These are phyloP conservation scores for Juncus effusus DNA, from an alignment of 176 grass and related monocot species.

Conservation along the genomic window DNA sequence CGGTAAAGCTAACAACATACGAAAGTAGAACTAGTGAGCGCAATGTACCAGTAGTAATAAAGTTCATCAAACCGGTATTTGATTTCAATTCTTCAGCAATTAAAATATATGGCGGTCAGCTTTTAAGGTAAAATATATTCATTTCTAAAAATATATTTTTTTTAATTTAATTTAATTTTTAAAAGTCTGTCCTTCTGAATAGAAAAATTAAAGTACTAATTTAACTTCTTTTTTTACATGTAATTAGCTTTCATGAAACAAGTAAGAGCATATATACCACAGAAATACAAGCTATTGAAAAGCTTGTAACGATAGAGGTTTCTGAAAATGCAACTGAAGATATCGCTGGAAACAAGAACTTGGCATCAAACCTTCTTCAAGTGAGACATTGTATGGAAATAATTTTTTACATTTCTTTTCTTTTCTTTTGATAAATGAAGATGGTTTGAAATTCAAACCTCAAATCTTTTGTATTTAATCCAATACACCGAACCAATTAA, in stretches of 20 bases:
- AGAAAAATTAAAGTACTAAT: not conserved
- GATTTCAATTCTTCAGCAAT: slow-evolving; percentile 76
- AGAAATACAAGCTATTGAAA: slow-evolving; percentile 50
- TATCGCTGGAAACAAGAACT: slow-evolving; percentile 72
- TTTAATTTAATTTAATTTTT: not conserved
- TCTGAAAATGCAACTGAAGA: slow-evolving; percentile 63
- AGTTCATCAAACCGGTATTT: slow-evolving; percentile 89
- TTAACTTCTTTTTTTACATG: slow-evolving; percentile 8
- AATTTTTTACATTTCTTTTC: not conserved
- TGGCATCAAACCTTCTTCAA: slow-evolving; percentile 71
- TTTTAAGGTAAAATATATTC: slow-evolving; percentile 52
- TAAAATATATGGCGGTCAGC: slow-evolving; percentile 49
- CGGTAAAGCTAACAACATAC: slow-evolving; percentile 60
- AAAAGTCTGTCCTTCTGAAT: no score
- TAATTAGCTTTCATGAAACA: slow-evolving; percentile 73
- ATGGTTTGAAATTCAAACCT: not conserved
- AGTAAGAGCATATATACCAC: slow-evolving; percentile 68
- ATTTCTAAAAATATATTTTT: slow-evolving; percentile 5
- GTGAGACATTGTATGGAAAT: slow-evolving; percentile 78
- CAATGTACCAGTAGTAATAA: slow-evolving; percentile 59
- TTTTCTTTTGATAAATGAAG: not conserved
- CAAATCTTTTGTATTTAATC: no score
- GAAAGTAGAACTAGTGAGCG: slow-evolving; percentile 51
- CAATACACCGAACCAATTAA: no score
- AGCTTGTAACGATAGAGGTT: slow-evolving; percentile 60